Evolutionary conservation across 2,329 filamentous ascomycete genomes (phyloP), one percentile per base, ranked within the genome.

Genomic region (Leptodontidium sp.): DNA sequence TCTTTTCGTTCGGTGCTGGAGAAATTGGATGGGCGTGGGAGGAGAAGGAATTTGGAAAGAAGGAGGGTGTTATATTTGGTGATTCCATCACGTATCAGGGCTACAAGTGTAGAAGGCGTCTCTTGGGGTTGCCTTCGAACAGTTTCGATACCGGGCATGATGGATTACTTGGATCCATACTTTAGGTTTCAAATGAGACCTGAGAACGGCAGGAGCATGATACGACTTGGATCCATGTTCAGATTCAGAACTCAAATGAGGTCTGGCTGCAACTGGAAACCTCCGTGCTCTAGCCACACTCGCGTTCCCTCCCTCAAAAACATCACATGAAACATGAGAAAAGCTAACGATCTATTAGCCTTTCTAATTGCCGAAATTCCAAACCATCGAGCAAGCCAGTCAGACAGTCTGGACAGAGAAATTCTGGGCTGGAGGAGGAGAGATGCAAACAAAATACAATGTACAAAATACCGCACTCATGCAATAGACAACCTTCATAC

Each of bases 401-500:
- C 49, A 58, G 17, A 38, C n/a, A 61, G 52, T 38, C 50, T 32
- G 58, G 24, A 29, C 49, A 47, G 50, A 29, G 24, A n/a, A 61
- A 59, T 59, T 61, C 38, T 65, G 65, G 68, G 62, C 38, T 55
- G n/a, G 50, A 45, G 21, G 21, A 40, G 35, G 14, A 43, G n/a
- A 38, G 55, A 50, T 58, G 35, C 55, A 66, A 64, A 40, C 38
- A 59, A 67, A 63, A 66, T 68, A 58, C 68, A 72, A 55, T 72
- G 68, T 74, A 74, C 67, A 67, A 74, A 74, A 71, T 65, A 71
- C 62, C 49, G 38, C 45, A 61, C 35, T 47, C 64, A 69, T 67
- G 68, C 63, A 68, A 74, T 74, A 72, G 69, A 74, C 68, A 57
- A 61, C 62, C 61, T 64, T 61, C 15, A 62, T 63, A 29, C 61